Evolutionary conservation across 2,329 filamentous ascomycete species (phyloP).

Genomic region (Fusarium oligoseptatum): DNA sequence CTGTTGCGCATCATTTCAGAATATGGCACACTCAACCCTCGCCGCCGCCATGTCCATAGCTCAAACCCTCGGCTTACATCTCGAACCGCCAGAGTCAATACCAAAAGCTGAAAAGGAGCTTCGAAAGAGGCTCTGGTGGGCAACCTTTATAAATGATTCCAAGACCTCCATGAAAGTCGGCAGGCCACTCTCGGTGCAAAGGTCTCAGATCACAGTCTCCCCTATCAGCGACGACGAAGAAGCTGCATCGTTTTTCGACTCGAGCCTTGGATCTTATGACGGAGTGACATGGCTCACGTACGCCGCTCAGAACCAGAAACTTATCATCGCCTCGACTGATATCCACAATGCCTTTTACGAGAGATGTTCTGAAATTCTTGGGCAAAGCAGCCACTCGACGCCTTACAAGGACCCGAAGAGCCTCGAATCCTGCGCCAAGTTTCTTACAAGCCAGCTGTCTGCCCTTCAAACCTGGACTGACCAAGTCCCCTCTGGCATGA

Average conservation of each 20-base stretch:
- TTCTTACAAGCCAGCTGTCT: conserved; percentile 42
- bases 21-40: conserved; percentile 59
- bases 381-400: not conserved
- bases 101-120: conserved; percentile 53
- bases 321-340: conserved; percentile 33
- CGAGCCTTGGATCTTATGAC: conserved; percentile 28
- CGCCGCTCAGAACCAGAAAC: conserved; percentile 28
- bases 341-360: conserved; percentile 50
- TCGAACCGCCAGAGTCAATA: not conserved
- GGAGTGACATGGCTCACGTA: conserved; percentile 45
- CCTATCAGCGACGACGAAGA: conserved; percentile 49
- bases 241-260: conserved; percentile 29
- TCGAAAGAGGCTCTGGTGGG: conserved; percentile 67
- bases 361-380: conserved; percentile 29
- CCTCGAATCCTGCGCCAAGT: conserved; percentile 36
- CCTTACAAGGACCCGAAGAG: conserved; percentile 32
- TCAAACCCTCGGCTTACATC: not conserved
- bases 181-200: conserved; percentile 55
- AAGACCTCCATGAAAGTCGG: conserved; percentile 62
- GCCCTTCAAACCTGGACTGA: conserved; percentile 44
- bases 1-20: conserved; percentile 62
- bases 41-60: conserved; percentile 58
- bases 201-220: conserved; percentile 51
- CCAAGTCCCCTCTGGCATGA: conserved; percentile 53
- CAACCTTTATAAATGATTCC: conserved; percentile 61